These are phyloP conservation scores for Crithidia thermophila DNA, from an alignment of 208 protist species.

Conservation along the genomic window DNA sequence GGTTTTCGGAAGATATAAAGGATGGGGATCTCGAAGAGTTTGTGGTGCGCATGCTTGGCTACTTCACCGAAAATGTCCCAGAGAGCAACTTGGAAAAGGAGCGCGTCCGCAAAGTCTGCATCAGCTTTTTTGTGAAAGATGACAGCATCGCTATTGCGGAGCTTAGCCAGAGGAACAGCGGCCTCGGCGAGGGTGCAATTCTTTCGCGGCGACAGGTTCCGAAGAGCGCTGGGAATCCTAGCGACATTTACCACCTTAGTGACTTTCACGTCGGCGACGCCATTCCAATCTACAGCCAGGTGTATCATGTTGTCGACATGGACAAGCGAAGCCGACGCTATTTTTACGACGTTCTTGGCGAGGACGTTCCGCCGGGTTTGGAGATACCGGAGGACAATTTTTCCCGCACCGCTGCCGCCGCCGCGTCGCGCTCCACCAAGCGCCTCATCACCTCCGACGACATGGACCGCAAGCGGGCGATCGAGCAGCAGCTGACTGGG, in stretches of 20 bases:
- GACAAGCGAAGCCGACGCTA: constrained; percentile 77
- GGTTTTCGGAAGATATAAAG: constrained; percentile 66
- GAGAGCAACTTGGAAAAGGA: constrained; percentile 63
- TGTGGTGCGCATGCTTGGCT: constrained; percentile 77
- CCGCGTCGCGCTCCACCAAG: constrained; percentile 30
- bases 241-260: constrained; percentile 59
- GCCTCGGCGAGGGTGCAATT: constrained; percentile 70
- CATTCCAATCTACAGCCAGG: constrained; percentile 74
- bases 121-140: constrained; percentile 79
- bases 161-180: constrained; percentile 69
- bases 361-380: constrained; percentile 42
- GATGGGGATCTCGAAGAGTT: constrained; percentile 69
- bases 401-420: constrained; percentile 23
- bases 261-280: constrained; percentile 76
- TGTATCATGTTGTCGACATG: constrained; percentile 84
- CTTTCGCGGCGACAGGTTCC: constrained; percentile 82
- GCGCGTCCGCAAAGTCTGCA: constrained; percentile 74
- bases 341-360: constrained; percentile 53
- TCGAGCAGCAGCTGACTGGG: constrained; percentile 86
- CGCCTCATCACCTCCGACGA: constrained; percentile 78
- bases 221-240: constrained; percentile 42
- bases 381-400: constrained; percentile 58
- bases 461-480: constrained; percentile 85
- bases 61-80: constrained; percentile 74
- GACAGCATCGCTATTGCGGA: constrained; percentile 83